Evolutionary conservation across 2,329 filamentous ascomycete species (phyloP).

Genomic region (Diatrype stigma): DNA sequence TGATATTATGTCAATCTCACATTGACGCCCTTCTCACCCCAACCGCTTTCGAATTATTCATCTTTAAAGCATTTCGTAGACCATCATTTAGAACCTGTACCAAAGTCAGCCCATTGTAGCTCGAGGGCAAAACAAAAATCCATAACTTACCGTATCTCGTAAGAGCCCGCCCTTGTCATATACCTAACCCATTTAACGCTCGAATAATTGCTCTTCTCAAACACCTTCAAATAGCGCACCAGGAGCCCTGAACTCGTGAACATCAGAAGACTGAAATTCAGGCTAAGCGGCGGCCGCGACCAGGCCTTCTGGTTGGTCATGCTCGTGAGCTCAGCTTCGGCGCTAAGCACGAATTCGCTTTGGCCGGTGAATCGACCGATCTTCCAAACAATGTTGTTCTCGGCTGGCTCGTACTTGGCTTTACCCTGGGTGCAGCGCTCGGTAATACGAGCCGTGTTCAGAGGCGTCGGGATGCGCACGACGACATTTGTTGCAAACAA

Average conservation of each 20-base stretch:
- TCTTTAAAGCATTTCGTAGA: not conserved
- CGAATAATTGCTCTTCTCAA: conserved; percentile 98
- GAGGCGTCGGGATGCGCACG: conserved; percentile 87
- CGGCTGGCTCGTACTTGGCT: conserved; percentile 95
- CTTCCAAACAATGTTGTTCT: conserved; percentile 99
- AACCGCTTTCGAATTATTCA: too few relatives aligned
- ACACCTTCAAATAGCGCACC: conserved; percentile 94
- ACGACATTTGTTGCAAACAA: conserved; percentile 96
- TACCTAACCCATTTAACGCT: conserved; percentile 99
- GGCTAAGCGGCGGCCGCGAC: conserved; percentile 85
- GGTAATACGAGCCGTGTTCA: conserved; percentile 92
- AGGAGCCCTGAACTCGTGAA: conserved; percentile 92
- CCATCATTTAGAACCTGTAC: conserved; percentile 10
- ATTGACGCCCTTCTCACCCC: too few relatives aligned
- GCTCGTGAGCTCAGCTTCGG: conserved; percentile 86
- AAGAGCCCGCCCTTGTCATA: conserved; percentile 96
- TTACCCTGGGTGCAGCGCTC: conserved; percentile 94
- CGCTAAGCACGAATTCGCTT: conserved; percentile 90
- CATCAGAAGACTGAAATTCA: conserved; percentile 95
- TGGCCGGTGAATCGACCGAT: conserved; percentile 98
- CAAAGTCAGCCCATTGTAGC: not conserved
- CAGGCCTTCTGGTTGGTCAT: conserved; percentile 99
- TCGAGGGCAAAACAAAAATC: too few relatives aligned
- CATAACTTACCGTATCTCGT: conserved; percentile 75
- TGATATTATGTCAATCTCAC: too few relatives aligned